Evolutionary conservation across 805 yeast species (phyloP).

Genomic region (Dipodascus geniculatus): DNA sequence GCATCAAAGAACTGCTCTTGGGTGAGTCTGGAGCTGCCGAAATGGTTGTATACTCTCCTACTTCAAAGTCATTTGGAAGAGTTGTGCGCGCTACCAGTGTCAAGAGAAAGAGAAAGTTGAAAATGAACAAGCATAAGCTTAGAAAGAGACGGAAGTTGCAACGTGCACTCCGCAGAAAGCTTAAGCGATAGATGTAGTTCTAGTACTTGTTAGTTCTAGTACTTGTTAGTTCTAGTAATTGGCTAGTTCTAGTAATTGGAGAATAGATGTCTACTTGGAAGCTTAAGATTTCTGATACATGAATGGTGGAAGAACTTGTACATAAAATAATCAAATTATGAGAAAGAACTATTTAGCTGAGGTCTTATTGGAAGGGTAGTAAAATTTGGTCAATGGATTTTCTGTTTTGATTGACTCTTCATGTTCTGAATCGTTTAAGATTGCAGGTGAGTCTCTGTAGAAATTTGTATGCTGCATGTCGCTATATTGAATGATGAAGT

Average conservation of each 20-base stretch:
- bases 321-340: not conserved
- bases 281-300: not conserved
- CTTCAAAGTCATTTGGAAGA: constrained; percentile 10
- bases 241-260: too few species aligned
- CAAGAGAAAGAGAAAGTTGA: constrained; percentile 56
- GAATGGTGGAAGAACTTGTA: not conserved
- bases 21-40: not conserved
- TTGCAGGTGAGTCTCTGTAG: too few species aligned
- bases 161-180: constrained; percentile 34
- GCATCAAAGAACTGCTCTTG: not conserved
- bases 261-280: too few species aligned
- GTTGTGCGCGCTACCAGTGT: constrained; percentile 24
- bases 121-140: constrained; percentile 96
- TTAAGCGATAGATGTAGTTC: constrained; percentile 18
- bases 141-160: constrained; percentile 95
- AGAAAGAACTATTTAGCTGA: too few species aligned
- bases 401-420: too few species aligned
- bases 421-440: too few species aligned
- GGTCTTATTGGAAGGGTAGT: too few species aligned
- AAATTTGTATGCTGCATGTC: too few species aligned
- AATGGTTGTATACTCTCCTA: constrained; percentile 10
- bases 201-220: too few species aligned
- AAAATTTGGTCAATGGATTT: too few species aligned
- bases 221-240: too few species aligned
- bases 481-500: too few species aligned